Percentiles rank a stretch among this genome's conserved stretches.
phyloP scores from a whole-genome alignment of 208 protist genomes.

The Herpetomonas samuelpessoai region DNA sequence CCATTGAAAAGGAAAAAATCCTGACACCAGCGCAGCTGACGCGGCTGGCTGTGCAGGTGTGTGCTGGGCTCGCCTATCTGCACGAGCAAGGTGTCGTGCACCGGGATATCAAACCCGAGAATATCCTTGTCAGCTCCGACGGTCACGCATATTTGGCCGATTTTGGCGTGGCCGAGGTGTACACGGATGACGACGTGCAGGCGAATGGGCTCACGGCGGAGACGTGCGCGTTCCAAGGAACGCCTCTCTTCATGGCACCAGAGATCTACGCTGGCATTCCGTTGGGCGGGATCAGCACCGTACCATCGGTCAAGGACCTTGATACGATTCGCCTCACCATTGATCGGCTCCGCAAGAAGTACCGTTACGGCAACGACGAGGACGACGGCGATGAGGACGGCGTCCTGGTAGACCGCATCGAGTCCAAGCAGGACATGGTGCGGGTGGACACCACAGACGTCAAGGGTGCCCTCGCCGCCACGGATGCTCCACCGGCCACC shows the following conservation, averaged over 20 bases:
- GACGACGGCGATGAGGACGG: conserved; percentile 2
- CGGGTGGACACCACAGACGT: background rate
- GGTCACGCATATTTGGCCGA: conserved; percentile 68
- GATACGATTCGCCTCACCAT: conserved; percentile 1
- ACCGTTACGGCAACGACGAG: background rate
- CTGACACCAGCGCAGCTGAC: conserved; percentile 34
- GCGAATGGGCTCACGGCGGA: conserved; percentile 13
- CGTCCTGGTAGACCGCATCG: background rate
- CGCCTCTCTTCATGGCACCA: conserved; percentile 50
- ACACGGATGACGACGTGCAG: conserved; percentile 15
- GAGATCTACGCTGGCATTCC: conserved; percentile 31
- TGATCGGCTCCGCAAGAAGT: conserved; percentile 2
- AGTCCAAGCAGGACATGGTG: background rate
- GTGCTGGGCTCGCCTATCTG: conserved; percentile 60
- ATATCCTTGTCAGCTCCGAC: conserved; percentile 65
- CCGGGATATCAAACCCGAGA: conserved; percentile 89
- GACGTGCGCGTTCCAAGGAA: conserved; percentile 32
- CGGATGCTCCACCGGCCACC: conserved; percentile 3
- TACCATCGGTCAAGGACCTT: background rate
- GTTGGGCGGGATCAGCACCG: background rate
- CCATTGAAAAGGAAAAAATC: conserved; percentile 34
- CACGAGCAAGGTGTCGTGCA: conserved; percentile 80
- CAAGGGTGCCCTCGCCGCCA: background rate
- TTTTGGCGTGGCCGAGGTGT: conserved; percentile 82
- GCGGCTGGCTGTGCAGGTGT: conserved; percentile 47